Conservation (phyloP, 1,284 basidiomycete species). For the Pseudozyma sp. region DNA sequence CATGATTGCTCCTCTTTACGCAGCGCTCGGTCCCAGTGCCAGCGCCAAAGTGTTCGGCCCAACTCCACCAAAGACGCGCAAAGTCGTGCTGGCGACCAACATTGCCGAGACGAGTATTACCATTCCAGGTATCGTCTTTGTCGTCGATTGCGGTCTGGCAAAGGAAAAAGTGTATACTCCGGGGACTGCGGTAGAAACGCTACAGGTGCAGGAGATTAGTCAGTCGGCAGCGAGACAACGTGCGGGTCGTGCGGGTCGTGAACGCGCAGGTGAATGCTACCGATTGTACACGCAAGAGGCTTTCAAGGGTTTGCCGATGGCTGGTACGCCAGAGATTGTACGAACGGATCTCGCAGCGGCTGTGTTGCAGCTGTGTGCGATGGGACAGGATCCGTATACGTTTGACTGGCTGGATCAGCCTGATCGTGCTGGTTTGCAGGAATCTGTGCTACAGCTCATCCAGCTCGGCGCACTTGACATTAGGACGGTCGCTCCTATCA, state of each 20-base stretch:
- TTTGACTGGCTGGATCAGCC: conserved; percentile 67
- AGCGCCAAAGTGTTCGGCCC: conserved; percentile 56
- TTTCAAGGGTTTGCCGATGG: conserved; percentile 41
- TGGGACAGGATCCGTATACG: conserved; percentile 61
- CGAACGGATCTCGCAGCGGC: conserved; percentile 59
- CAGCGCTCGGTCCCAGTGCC: conserved; percentile 62
- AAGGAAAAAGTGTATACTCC: conserved; percentile 87
- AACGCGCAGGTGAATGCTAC: conserved; percentile 62
- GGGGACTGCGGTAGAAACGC: conserved; percentile 56
- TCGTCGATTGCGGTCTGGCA: conserved; percentile 84
- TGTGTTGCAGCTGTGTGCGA: conserved; percentile 58
- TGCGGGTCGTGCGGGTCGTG: conserved; percentile 65
- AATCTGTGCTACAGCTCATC: conserved; percentile 58
- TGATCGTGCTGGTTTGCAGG: conserved; percentile 41
- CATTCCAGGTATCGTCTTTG: conserved; percentile 93
- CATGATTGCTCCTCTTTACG: conserved; percentile 65
- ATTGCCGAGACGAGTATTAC: conserved; percentile 94
- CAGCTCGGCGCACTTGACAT: conserved; percentile 62
- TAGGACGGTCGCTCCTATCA: conserved; percentile 7
- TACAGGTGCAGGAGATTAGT: conserved; percentile 59
- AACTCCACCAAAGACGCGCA: conserved; percentile 79
- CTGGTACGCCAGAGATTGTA: conserved; percentile 59
- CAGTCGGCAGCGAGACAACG: conserved; percentile 62
- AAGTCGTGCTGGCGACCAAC: conserved; percentile 80
- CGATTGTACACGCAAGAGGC: conserved; percentile 59